Evolutionary conservation across 768 basidiomycete species (phyloP).

Genomic region (Daedaleopsis sinensis): DNA sequence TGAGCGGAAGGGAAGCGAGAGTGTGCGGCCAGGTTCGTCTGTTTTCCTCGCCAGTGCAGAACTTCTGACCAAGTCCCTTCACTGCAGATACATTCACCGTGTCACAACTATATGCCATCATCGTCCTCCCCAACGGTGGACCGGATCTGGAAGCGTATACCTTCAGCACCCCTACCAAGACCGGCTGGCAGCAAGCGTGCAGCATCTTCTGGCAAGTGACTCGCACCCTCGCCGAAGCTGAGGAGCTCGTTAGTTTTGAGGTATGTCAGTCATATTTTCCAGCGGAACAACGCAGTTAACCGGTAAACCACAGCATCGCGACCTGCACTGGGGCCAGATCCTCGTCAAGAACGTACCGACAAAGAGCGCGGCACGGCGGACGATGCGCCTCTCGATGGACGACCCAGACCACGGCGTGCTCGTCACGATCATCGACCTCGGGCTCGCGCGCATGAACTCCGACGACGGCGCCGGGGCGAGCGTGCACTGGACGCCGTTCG

Average conservation of each 20-base stretch:
- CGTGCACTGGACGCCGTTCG: conserved; percentile 78
- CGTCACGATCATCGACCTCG: conserved; percentile 92
- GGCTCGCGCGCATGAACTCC: conserved; percentile 83
- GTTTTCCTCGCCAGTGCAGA: neutral
- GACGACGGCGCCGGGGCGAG: conserved; percentile 48
- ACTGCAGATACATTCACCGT: conserved; percentile 69
- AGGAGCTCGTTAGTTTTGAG: conserved; percentile 84
- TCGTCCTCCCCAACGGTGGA: conserved; percentile 90
- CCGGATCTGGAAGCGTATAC: conserved; percentile 86
- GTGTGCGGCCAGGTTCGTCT: conserved; percentile 76
- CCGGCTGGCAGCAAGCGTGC: conserved; percentile 84
- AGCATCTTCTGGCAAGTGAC: conserved; percentile 92
- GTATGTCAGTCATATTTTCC: conserved; percentile 44
- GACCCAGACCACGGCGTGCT: conserved; percentile 64
- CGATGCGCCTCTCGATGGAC: conserved; percentile 58
- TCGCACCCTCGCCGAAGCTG: conserved; percentile 76
- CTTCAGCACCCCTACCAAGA: conserved; percentile 58
- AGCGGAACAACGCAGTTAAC: too few relatives aligned
- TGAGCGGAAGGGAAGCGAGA: conserved; percentile 74
- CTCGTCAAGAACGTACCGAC: conserved; percentile 63
- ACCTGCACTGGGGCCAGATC: conserved; percentile 98
- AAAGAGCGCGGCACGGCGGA: conserved; percentile 27
- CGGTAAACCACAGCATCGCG: conserved; percentile 76
- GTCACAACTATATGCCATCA: conserved; percentile 84
- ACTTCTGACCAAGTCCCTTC: neutral